Percentiles rank a stretch among this genome's conserved stretches.
Evolutionary conservation across 1,284 basidiomycete species (phyloP).

Genomic region (Leccinum fuscescens): DNA sequence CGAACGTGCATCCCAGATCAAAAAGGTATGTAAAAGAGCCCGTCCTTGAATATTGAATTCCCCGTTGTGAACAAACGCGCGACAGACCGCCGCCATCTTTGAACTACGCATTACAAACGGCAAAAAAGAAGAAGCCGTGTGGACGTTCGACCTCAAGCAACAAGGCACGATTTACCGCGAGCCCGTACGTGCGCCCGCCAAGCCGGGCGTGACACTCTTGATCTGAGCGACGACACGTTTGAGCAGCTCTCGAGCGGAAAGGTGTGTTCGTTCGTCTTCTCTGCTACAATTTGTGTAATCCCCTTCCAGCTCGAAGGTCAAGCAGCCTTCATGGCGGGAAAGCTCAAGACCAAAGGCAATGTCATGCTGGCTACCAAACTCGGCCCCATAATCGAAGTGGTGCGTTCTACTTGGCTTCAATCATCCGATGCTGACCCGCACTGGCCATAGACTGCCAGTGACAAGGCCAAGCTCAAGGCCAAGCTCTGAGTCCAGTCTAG

Average conservation of each 20-base stretch:
- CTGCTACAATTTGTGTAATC: not conserved
- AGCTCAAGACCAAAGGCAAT: constrained; percentile 83
- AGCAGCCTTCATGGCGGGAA: constrained; percentile 93
- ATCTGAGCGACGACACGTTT: constrained; percentile 71
- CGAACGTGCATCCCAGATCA: constrained; percentile 80
- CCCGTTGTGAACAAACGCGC: not conserved
- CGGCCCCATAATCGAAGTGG: constrained; percentile 71
- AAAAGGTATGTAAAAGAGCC: constrained; percentile 60
- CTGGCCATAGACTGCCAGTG: constrained; percentile 32
- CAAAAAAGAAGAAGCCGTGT: constrained; percentile 62
- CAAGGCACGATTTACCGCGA: constrained; percentile 81
- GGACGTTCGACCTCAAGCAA: constrained; percentile 98
- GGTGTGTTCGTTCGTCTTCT: constrained; percentile 36
- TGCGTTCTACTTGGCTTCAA: constrained; percentile 31
- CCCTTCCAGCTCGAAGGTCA: constrained; percentile 59
- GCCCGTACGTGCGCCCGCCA: constrained; percentile 64
- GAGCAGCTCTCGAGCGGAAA: constrained; percentile 66
- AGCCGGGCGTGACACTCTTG: constrained; percentile 76
- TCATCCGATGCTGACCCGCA: not conserved
- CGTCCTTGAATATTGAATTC: not conserved
- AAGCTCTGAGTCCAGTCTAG: constrained; percentile 28
- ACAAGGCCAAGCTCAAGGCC: not conserved
- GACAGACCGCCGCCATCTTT: constrained; percentile 90
- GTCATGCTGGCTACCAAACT: constrained; percentile 91
- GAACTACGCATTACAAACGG: constrained; percentile 84